Percentiles rank a stretch among this genome's conserved stretches.
phyloP scores from a whole-genome alignment of 805 yeast genomes.

The Barnettozyma pratensis region DNA sequence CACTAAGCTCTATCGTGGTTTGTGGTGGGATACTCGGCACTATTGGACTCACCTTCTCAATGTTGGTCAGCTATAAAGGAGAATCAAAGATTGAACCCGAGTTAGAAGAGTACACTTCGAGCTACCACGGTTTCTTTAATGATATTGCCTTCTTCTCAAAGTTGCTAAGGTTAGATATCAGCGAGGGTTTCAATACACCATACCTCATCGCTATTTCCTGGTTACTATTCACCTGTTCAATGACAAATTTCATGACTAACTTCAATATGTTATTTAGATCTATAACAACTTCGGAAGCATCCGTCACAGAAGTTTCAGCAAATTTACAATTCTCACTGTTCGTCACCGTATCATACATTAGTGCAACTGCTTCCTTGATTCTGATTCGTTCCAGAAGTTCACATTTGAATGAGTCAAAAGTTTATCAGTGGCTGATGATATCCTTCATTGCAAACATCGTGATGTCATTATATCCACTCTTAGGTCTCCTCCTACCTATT shows the following conservation, averaged over 20 bases:
- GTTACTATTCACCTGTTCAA: not conserved
- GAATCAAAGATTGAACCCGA: too few relatives aligned
- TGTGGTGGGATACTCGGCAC: not conserved
- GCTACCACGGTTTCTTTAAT: too few relatives aligned
- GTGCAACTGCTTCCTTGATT: not conserved
- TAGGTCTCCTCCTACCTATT: not conserved
- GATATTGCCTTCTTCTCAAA: not conserved
- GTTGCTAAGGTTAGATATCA: not conserved
- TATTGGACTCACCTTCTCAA: not conserved
- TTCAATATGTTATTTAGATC: not conserved
- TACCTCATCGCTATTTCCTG: not conserved
- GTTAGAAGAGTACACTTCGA: too few relatives aligned
- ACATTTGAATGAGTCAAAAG: not conserved
- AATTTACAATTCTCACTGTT: not conserved
- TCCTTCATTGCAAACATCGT: not conserved
- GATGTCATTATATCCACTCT: not conserved
- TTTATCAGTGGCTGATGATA: not conserved
- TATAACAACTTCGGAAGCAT: not conserved
- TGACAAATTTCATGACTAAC: conserved; percentile 2
- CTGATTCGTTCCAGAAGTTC: not conserved
- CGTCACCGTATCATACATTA: not conserved
- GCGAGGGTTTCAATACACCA: not conserved
- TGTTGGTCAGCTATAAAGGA: not conserved
- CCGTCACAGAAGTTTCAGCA: not conserved
- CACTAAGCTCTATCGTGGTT: not conserved